Percentiles rank a stretch among this genome's conserved stretches.
Evolutionary conservation across 345 rosid species (phyloP).

Genomic region (Excoecaria cochinchinensis): DNA sequence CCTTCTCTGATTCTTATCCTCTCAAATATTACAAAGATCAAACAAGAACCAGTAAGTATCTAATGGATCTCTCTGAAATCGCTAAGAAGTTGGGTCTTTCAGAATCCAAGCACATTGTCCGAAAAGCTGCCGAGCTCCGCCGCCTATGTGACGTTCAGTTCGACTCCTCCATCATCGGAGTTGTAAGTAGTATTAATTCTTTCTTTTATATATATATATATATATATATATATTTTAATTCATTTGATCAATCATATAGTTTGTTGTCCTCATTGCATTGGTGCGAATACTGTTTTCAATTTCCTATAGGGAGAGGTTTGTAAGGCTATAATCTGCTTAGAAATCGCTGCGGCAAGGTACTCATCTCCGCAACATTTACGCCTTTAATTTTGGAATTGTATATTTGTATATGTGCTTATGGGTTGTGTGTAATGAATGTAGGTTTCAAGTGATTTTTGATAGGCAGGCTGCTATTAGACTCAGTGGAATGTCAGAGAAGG

Average conservation of each 20-base stretch:
- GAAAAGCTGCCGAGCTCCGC: conserved; percentile 96
- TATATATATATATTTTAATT: neutral
- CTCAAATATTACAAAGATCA: too few relatives aligned
- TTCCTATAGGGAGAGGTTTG: conserved; percentile 77
- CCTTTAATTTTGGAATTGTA: neutral
- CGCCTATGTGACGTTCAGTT: conserved; percentile 92
- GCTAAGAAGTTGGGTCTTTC: conserved; percentile 75
- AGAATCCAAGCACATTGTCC: conserved; percentile 54
- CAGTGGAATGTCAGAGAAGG: conserved; percentile 94
- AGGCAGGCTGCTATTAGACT: conserved; percentile 61
- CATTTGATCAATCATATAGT: neutral
- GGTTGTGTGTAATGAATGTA: conserved; percentile 12
- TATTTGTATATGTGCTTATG: neutral
- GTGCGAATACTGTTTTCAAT: neutral
- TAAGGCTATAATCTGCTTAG: conserved; percentile 85
- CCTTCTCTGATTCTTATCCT: neutral
- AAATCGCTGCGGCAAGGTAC: conserved; percentile 80
- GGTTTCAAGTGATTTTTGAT: conserved; percentile 71
- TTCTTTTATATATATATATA: too few relatives aligned
- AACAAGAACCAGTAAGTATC: neutral
- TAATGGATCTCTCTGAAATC: conserved; percentile 72
- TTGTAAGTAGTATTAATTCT: conserved; percentile 40
- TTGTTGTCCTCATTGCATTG: neutral
- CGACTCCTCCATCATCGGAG: conserved; percentile 86
- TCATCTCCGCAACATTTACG: neutral